Percentiles rank a stretch among this genome's conserved stretches.
Conservation (phyloP, 768 basidiomycete genomes). For the Leucosporidium yakuticum region DNA sequence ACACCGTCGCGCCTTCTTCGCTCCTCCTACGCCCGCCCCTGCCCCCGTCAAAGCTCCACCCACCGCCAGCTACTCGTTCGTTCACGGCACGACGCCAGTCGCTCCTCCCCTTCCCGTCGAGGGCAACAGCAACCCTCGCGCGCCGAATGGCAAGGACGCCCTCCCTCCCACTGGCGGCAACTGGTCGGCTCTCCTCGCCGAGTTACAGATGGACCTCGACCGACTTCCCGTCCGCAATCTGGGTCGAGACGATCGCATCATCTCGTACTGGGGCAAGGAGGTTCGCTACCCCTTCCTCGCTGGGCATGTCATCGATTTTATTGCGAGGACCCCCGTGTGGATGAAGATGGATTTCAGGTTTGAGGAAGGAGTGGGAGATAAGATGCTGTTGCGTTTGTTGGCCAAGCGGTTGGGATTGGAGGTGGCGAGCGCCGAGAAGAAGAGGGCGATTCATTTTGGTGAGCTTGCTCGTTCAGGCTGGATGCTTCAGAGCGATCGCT, state of each 20-base stretch:
- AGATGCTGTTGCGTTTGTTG: conserved; percentile 70
- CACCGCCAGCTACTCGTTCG: background rate
- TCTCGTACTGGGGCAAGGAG: conserved; percentile 87
- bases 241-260: conserved; percentile 87
- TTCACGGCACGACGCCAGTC: background rate
- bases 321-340: conserved; percentile 55
- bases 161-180: background rate
- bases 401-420: conserved; percentile 66
- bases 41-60: background rate
- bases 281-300: conserved; percentile 70
- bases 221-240: conserved; percentile 64
- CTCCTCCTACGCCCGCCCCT: background rate
- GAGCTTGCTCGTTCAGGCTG: background rate
- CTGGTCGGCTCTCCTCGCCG: conserved; percentile 26
- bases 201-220: conserved; percentile 69
- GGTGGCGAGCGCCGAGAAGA: conserved; percentile 69
- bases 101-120: conserved; percentile 1
- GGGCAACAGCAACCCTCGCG: too few relatives aligned
- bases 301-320: conserved; percentile 37
- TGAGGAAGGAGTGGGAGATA: conserved; percentile 77
- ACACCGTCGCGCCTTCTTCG: conserved; percentile 67
- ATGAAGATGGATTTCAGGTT: conserved; percentile 71
- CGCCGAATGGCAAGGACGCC: background rate
- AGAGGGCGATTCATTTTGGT: conserved; percentile 97
- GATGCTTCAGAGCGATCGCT: too few relatives aligned